Conservation (phyloP, 306 rosid genomes). For the Inga laurina region DNA sequence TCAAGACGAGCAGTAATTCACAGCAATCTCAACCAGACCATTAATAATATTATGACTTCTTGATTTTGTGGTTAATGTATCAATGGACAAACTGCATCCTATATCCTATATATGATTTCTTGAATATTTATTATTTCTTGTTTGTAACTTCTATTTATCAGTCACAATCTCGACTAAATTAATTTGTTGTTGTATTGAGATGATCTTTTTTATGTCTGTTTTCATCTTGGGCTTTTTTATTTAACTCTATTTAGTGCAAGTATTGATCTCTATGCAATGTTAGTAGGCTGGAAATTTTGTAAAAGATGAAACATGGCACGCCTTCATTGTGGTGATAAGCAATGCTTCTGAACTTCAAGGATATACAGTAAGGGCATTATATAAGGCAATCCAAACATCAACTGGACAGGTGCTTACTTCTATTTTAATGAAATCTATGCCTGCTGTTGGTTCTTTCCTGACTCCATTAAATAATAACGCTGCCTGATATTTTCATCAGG, state of each 20-base stretch:
- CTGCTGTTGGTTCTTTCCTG: constrained; percentile 21
- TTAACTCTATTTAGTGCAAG: constrained; percentile 28
- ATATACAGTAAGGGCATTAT: constrained; percentile 84
- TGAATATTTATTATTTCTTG: constrained; percentile 14
- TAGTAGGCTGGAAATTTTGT: constrained; percentile 99
- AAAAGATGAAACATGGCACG: constrained; percentile 97
- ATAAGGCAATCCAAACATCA: constrained; percentile 77
- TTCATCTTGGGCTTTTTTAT: constrained; percentile 14
- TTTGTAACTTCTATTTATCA: constrained; percentile 13
- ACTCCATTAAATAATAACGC: constrained; percentile 25
- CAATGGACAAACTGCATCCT: constrained; percentile 20
- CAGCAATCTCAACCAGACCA: background rate
- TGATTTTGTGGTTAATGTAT: constrained; percentile 1
- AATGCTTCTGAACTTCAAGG: constrained; percentile 98
- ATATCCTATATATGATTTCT: constrained; percentile 9
- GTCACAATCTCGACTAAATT: constrained; percentile 20
- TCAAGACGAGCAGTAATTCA: background rate
- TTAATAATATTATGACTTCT: constrained; percentile 7
- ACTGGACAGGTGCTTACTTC: constrained; percentile 72
- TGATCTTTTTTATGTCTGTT: constrained; percentile 21
- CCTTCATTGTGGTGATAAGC: constrained; percentile 84
- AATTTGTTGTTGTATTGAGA: constrained; percentile 17
- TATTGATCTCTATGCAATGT: constrained; percentile 69
- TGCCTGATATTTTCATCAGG: constrained; percentile 57
- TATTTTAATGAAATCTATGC: constrained; percentile 33